phyloP scores from a whole-genome alignment of 2,329 filamentous ascomycete species.

The Neophaeococcomyces aloes region DNA sequence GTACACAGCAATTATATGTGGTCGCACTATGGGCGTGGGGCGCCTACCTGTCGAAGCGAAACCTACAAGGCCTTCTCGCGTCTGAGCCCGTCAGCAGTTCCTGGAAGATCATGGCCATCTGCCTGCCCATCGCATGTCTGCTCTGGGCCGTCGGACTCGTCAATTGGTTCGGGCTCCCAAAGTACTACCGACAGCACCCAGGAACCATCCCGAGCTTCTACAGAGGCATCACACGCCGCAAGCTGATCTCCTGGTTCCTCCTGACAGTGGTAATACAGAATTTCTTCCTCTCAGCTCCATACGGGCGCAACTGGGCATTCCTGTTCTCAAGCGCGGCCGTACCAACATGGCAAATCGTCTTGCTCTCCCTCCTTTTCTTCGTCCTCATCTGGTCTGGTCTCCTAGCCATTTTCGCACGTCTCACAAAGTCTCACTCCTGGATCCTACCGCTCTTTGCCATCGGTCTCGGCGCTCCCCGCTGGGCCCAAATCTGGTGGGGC shows the following conservation, averaged over 20 bases:
- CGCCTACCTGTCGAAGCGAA: slow-evolving; percentile 40
- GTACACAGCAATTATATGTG: slow-evolving; percentile 56
- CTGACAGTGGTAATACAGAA: slow-evolving; percentile 54
- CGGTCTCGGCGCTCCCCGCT: slow-evolving; percentile 54
- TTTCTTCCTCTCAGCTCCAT: slow-evolving; percentile 56
- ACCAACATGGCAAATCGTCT: slow-evolving; percentile 45
- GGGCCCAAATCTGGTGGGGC: slow-evolving; percentile 59
- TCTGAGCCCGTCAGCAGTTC: slow-evolving; percentile 32
- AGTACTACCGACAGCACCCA: slow-evolving; percentile 55
- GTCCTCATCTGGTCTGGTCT: slow-evolving; percentile 48
- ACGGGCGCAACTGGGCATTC: slow-evolving; percentile 57
- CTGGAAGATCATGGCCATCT: slow-evolving; percentile 43
- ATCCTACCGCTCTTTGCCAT: slow-evolving; percentile 53
- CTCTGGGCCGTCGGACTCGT: slow-evolving; percentile 47
- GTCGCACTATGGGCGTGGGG: slow-evolving; percentile 60
- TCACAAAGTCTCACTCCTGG: slow-evolving; percentile 55
- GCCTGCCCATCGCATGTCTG: slow-evolving; percentile 47
- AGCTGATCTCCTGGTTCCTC: slow-evolving; percentile 59
- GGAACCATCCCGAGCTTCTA: slow-evolving; percentile 58
- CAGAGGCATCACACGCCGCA: slow-evolving; percentile 49
- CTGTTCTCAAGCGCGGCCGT: slow-evolving; percentile 50
- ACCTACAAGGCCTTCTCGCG: slow-evolving; percentile 32
- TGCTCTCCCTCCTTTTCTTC: slow-evolving; percentile 40
- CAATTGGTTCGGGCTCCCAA: slow-evolving; percentile 52
- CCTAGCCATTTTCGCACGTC: slow-evolving; percentile 41